Percentiles rank a stretch among this genome's conserved stretches.
Evolutionary conservation across 306 rosid species (phyloP).

Genomic region (Lupinus albus): DNA sequence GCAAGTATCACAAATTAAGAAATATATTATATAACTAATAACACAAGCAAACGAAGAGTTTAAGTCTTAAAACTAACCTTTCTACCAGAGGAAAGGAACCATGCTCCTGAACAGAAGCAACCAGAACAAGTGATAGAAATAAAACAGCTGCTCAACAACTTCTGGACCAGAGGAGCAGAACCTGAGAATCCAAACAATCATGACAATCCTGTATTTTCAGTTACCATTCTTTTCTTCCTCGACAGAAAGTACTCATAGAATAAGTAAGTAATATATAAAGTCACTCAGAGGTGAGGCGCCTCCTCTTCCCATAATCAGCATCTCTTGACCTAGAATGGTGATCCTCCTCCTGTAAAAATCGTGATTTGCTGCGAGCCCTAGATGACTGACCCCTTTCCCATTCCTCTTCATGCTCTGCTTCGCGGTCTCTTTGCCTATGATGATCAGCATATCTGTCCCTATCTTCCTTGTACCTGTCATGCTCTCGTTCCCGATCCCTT

Average conservation of each 20-base stretch:
- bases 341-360: conserved; percentile 75
- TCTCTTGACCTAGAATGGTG: conserved; percentile 87
- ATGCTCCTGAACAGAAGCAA: conserved; percentile 54
- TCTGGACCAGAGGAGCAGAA: conserved; percentile 49
- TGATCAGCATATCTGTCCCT: conserved; percentile 84
- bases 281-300: conserved; percentile 82
- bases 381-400: conserved; percentile 89
- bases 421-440: conserved; percentile 84
- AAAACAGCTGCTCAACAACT: conserved; percentile 52
- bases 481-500: conserved; percentile 60
- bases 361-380: conserved; percentile 75
- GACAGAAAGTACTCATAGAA: conserved; percentile 36
- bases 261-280: conserved; percentile 34
- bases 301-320: conserved; percentile 94
- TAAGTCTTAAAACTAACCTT: conserved; percentile 51
- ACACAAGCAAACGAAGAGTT: conserved; percentile 2
- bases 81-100: conserved; percentile 35
- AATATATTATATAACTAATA: background rate
- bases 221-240: conserved; percentile 41
- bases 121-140: conserved; percentile 43
- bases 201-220: conserved; percentile 42
- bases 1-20: background rate
- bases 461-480: conserved; percentile 82
- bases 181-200: conserved; percentile 50
- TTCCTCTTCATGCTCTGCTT: conserved; percentile 79